Conservation (phyloP, 2,329 filamentous ascomycete genomes). For the Venturia effusa region DNA sequence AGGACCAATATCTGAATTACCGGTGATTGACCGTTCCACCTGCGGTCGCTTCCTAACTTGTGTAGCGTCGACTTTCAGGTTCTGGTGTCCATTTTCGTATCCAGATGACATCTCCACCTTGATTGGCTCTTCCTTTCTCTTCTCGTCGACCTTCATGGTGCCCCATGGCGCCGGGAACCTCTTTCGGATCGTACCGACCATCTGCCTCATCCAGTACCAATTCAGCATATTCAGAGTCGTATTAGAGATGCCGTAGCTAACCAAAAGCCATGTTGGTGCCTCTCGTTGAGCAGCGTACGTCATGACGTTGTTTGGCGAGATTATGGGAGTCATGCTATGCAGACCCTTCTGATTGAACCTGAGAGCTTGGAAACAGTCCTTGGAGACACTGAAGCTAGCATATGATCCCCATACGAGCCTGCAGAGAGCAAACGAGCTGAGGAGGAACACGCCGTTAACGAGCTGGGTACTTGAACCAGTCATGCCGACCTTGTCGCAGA, state of each 20-base stretch:
- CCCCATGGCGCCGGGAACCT: slow-evolving; percentile 53
- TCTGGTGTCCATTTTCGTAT: slow-evolving; percentile 8
- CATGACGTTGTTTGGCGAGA: slow-evolving; percentile 24
- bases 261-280: slow-evolving; percentile 56
- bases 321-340: slow-evolving; percentile 15
- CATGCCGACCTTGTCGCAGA: slow-evolving; percentile 76
- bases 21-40: slow-evolving; percentile 2
- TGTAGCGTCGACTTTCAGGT: slow-evolving; percentile 6
- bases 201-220: slow-evolving; percentile 79
- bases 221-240: slow-evolving; percentile 65
- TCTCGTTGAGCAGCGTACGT: slow-evolving; percentile 31
- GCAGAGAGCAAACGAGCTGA: slow-evolving; percentile 25
- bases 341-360: slow-evolving; percentile 12
- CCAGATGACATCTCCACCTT: slow-evolving; percentile 3
- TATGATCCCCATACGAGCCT: slow-evolving; percentile 62
- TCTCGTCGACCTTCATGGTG: slow-evolving; percentile 23
- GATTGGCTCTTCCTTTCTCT: slow-evolving; percentile 4
- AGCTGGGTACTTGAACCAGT: slow-evolving; percentile 61
- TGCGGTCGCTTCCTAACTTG: slow-evolving; percentile 6
- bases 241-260: slow-evolving; percentile 59
- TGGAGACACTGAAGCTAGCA: slow-evolving; percentile 53
- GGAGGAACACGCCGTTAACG: slow-evolving; percentile 19
- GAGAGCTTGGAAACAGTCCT: slow-evolving; percentile 43
- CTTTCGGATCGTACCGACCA: slow-evolving; percentile 70
- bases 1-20: neutral